Percentiles rank a stretch among this genome's conserved stretches.
Conservation (phyloP, 2,329 filamentous ascomycete genomes). For the Acrocalymma vagum region DNA sequence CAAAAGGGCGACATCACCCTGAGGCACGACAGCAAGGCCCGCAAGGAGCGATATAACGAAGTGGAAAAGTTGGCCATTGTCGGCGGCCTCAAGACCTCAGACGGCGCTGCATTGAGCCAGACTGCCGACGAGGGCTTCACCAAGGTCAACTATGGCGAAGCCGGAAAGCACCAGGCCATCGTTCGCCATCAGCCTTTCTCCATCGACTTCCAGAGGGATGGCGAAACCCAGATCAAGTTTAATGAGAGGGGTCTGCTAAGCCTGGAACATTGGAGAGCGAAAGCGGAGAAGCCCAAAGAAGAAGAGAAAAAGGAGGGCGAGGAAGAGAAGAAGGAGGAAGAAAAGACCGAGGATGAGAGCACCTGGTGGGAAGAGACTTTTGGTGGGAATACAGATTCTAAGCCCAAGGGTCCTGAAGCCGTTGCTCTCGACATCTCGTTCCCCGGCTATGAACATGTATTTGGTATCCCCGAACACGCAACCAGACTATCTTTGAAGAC, state of each 20-base stretch:
- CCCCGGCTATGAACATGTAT: slow-evolving; percentile 89
- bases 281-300: slow-evolving; percentile 69
- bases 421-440: slow-evolving; percentile 92
- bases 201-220: slow-evolving; percentile 87
- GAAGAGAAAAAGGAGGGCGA: slow-evolving; percentile 62
- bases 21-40: slow-evolving; percentile 80
- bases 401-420: slow-evolving; percentile 94
- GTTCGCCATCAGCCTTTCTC: slow-evolving; percentile 84
- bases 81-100: slow-evolving; percentile 78
- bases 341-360: slow-evolving; percentile 71
- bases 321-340: slow-evolving; percentile 51
- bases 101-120: slow-evolving; percentile 71
- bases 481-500: slow-evolving; percentile 88
- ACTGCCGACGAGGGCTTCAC: slow-evolving; percentile 74
- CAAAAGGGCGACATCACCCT: slow-evolving; percentile 89
- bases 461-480: slow-evolving; percentile 92
- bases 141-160: slow-evolving; percentile 79
- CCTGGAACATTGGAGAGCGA: slow-evolving; percentile 92
- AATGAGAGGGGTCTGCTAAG: slow-evolving; percentile 93
- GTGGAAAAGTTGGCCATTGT: slow-evolving; percentile 86
- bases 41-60: slow-evolving; percentile 96
- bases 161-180: slow-evolving; percentile 79
- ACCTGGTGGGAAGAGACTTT: slow-evolving; percentile 99
- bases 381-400: slow-evolving; percentile 92
- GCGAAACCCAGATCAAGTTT: slow-evolving; percentile 81